A percentile compares a stretch with the other conserved stretches of the same genome.
Evolutionary conservation across 2,329 filamentous ascomycete species (phyloP).

Genomic region (Emericellopsis atlantica): DNA sequence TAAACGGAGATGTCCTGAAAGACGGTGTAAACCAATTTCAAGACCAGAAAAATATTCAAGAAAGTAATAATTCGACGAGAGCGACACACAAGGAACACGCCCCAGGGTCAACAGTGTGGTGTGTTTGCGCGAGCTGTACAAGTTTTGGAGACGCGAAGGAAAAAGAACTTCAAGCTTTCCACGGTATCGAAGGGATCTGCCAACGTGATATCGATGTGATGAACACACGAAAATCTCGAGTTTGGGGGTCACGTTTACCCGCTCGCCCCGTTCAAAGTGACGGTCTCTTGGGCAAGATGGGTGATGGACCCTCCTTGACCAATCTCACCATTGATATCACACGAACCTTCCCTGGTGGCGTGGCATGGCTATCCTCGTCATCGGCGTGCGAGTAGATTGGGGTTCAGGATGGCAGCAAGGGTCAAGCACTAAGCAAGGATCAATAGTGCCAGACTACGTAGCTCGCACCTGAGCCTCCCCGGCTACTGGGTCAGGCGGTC

Average conservation of each 20-base stretch:
- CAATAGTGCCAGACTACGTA: slow-evolving; percentile 1
- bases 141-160: too few species aligned
- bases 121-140: too few species aligned
- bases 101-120: too few species aligned
- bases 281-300: not conserved
- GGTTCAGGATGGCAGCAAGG: slow-evolving; percentile 1
- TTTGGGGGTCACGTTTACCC: not conserved
- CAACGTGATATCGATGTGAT: too few species aligned
- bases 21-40: too few species aligned
- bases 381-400: slow-evolving; percentile 1
- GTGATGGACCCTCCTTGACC: not conserved
- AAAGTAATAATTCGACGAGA: too few species aligned
- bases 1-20: too few species aligned
- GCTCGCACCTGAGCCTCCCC: slow-evolving; percentile 1
- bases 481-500: not conserved
- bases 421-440: not conserved
- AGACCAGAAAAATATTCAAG: too few species aligned
- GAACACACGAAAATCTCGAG: not conserved
- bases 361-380: not conserved
- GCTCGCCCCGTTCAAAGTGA: not conserved
- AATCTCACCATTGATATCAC: slow-evolving; percentile 1
- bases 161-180: too few species aligned
- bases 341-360: not conserved
- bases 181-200: too few species aligned
- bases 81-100: too few species aligned